Evolutionary conservation across 169 alveolate species (phyloP), one percentile per base, ranked within the genome.

Genomic region (Blepharisma undulans): DNA sequence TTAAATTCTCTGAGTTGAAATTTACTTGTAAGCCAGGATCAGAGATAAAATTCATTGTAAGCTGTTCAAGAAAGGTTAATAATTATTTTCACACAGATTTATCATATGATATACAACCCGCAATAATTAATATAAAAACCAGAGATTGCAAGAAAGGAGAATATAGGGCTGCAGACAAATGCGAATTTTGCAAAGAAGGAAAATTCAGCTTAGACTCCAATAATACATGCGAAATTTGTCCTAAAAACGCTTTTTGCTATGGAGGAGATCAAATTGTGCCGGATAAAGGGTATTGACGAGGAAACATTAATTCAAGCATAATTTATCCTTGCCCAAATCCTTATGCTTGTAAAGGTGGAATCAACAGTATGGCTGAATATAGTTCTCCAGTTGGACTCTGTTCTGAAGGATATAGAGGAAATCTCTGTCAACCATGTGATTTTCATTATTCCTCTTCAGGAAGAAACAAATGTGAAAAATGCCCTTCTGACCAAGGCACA

Each of bases 181-280:
- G 80, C 10, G 80, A 74, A 6, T 74, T 3, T 22, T 79, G 87
- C 87, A 4, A 27, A 5, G 18, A 2, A 4, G 87, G 87, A 79
- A 79, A 10, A 5, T 84, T 32, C 18, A 36, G 74, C 74, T 84
- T 84, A 59, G 0, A 36, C 14, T 12, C 82, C 18, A 8, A 36
- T 0, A 18, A 59, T 32, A 8, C 32, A 6, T 86, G 91, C 84
- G 32, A 61, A 34, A 22, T 3, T 1, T 86, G 91, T 10, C 91
- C 84, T 27, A 34, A 1, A 1, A 71, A 84, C 32, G 94, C 95
- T 10, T 59, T 77, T 21, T 94, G 96, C 72, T 29, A 72, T 2
- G 96, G 96, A 59, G 95, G 94, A n/a, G n/a, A 25, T 78, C 59
- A 29, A 66, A 90, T 94, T 5, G 94, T 90, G 0, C 94, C 95